Base-by-base conservation (phyloP, 192 early-diverging fungal species). In the Coemansia sp. region DNA sequence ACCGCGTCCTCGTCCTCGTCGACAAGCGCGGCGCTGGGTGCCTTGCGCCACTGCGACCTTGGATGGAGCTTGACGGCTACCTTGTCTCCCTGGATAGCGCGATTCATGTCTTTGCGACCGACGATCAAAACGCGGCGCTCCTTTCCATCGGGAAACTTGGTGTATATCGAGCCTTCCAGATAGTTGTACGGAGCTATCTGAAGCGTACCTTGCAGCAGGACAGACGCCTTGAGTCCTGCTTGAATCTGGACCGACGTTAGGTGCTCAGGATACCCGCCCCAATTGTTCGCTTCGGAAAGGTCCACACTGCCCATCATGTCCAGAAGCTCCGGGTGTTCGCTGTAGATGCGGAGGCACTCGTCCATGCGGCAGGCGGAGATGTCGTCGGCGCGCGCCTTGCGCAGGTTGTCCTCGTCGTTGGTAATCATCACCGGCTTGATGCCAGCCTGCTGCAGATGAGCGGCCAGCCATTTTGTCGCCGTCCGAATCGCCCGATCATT, bases 401-500 rank as follows among this genome's bases (percentile, higher is more conserved):
- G 66, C 46, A 91, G 75, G 70, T 95, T 99, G 25, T 83, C 92
- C n/a, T 82, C 83, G 70, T 99, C 97, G 73, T 99, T 93, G 2
- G 91, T 90, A 56, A 98, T 72, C 78, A 92, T 71, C 23, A 95
- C 72, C 0, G 93, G 85, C 1, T 83, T 72, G 25, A 88, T 56
- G 4, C 58, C 62, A 18, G 78, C 64, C 6, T 61, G 57, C 49
- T 73, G 70, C 35, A 94, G 61, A 70, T 99, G 97, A 6, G 74
- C 81, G 0, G 42, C 54, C 64, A 97, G 97, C 97, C 97, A 99
- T 45, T 84, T 82, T 0, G 83, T 84, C 0, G 93, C 92, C 2
- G 82, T 81, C 6, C 97, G 88, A 65, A 99, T 99, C 2, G 94
- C 94, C 68, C 95, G 64, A 62, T 99, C 97, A 58, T 99, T 99